phyloP scores from a whole-genome alignment of 2,329 filamentous ascomycete species.

The Fusarium transvaalense region DNA sequence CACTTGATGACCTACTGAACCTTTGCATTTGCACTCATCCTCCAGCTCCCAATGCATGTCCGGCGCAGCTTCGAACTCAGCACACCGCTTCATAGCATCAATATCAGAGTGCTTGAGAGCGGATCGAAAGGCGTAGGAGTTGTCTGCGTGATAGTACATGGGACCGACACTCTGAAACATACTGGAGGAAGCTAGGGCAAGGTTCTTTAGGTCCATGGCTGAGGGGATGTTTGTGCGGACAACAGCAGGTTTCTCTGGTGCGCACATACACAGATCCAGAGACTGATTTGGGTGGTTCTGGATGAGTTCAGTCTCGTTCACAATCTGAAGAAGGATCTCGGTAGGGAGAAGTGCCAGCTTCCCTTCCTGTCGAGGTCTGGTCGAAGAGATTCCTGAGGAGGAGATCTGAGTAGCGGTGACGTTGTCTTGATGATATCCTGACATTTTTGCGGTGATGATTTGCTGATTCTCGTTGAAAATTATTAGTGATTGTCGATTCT shows the following conservation, averaged over 20 bases:
- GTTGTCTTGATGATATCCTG: background rate
- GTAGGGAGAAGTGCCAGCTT: background rate
- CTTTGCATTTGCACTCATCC: background rate
- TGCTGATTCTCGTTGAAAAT: no score
- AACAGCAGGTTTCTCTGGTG: background rate
- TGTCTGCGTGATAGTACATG: background rate
- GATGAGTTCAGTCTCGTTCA: background rate
- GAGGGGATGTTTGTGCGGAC: background rate
- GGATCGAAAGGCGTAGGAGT: background rate
- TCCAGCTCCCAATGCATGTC: background rate
- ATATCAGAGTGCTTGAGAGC: background rate
- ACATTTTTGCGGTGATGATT: background rate
- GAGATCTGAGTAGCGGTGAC: background rate
- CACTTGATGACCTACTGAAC: background rate
- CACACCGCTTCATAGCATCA: background rate
- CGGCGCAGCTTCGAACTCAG: background rate
- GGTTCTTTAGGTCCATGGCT: background rate
- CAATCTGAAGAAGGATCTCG: constrained; percentile 2
- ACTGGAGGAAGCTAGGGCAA: background rate
- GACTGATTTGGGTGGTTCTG: accelerated
- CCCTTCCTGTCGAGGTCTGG: background rate
- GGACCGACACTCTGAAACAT: background rate
- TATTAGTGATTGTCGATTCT: background rate
- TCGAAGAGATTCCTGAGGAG: no score
- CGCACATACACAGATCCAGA: no score